Conservation (phyloP, 495 filamentous ascomycete genomes). For the Neurospora africana region DNA sequence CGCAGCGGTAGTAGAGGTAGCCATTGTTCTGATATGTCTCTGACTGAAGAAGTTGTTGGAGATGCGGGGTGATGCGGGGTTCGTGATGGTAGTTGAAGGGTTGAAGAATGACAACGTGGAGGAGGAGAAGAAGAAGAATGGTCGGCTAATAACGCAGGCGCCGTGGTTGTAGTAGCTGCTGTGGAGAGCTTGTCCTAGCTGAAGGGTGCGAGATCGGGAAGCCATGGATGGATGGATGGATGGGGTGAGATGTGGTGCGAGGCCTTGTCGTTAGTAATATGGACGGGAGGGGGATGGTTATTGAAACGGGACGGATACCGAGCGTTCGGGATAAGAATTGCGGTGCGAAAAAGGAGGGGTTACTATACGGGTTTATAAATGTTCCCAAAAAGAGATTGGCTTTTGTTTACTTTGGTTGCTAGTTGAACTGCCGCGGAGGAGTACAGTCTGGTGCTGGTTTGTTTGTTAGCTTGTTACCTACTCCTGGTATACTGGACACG, state of each 20-base stretch:
- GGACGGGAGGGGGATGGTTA: too few relatives aligned
- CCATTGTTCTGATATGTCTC: constrained; percentile 25
- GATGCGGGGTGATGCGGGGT: neutral
- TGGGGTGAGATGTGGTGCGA: neutral
- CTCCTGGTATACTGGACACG: too few relatives aligned
- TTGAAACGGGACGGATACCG: neutral
- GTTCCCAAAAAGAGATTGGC: neutral
- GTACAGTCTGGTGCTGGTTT: neutral
- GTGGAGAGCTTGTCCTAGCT: neutral
- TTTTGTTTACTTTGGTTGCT: neutral
- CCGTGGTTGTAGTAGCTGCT: neutral
- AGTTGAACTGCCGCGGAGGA: neutral
- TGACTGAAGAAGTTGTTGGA: neutral
- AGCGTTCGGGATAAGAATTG: neutral
- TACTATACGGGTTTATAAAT: neutral
- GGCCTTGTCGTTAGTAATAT: too few relatives aligned
- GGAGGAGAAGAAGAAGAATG: neutral
- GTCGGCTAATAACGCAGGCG: neutral
- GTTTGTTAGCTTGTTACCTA: too few relatives aligned
- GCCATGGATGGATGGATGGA: too few relatives aligned
- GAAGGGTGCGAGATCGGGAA: neutral
- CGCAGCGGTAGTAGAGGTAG: constrained; percentile 21
- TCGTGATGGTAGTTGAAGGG: neutral
- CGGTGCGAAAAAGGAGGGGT: neutral
- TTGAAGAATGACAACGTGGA: neutral